Evolutionary conservation across 345 rosid species (phyloP).

Genomic region (Eucalyptus microcorys): DNA sequence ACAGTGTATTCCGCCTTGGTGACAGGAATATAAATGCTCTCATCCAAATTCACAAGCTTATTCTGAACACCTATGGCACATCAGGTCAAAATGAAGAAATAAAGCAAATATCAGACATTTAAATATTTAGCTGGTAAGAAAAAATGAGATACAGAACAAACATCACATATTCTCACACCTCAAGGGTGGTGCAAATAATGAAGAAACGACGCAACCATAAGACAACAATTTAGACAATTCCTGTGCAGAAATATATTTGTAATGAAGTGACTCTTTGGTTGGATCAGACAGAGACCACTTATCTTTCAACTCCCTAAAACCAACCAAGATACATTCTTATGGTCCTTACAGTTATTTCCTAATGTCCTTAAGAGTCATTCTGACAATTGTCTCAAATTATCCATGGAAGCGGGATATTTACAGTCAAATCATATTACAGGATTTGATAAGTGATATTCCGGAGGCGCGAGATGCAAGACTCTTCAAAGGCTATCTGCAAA

Average conservation of each 20-base stretch:
- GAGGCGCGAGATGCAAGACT: neutral
- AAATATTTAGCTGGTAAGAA: neutral
- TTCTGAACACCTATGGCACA: conserved; percentile 66
- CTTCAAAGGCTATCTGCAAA: neutral
- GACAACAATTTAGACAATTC: neutral
- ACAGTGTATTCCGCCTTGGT: conserved; percentile 74
- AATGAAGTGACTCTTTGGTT: neutral
- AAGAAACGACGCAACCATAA: neutral
- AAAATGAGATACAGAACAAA: neutral
- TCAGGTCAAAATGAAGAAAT: neutral
- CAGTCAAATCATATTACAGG: neutral
- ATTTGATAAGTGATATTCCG: neutral
- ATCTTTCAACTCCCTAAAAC: neutral
- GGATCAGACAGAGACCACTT: neutral
- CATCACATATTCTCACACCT: neutral
- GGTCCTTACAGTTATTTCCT: neutral
- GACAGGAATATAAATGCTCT: conserved; percentile 71
- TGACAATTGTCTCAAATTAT: neutral
- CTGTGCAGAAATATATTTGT: neutral
- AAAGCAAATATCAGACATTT: neutral
- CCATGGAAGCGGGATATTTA: neutral
- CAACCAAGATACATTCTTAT: neutral
- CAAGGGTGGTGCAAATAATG: neutral
- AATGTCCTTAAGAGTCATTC: neutral
- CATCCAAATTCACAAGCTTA: conserved; percentile 65